A percentile compares a stretch with the other conserved stretches of the same genome.
These are phyloP conservation scores for Acanthamoeba culbertsoni DNA, from an alignment of 208 protist genomes.

Conservation along the genomic window DNA sequence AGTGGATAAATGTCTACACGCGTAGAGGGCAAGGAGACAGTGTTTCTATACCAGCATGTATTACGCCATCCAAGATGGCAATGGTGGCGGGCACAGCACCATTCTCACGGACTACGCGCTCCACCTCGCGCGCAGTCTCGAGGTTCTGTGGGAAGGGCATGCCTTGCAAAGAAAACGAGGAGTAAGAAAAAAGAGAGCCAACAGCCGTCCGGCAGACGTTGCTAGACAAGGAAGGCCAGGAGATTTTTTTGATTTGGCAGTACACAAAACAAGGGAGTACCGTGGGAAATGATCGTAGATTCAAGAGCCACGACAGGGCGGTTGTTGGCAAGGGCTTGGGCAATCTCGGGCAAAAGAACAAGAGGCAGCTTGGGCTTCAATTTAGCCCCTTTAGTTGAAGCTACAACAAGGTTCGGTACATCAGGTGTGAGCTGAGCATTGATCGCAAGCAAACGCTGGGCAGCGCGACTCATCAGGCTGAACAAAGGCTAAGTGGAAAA, in stretches of 20 bases:
- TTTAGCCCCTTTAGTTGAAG: background rate
- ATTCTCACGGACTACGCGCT: conserved; percentile 81
- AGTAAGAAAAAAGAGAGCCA: background rate
- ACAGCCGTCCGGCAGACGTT: too few relatives aligned
- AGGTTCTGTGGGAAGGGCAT: conserved; percentile 91
- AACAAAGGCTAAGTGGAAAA: background rate
- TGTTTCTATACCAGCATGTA: conserved; percentile 86
- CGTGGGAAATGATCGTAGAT: conserved; percentile 86
- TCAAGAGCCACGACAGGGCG: conserved; percentile 85
- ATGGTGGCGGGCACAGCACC: conserved; percentile 92
- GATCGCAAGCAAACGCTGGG: background rate
- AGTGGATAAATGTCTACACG: background rate
- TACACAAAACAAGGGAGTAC: conserved; percentile 63
- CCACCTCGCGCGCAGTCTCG: conserved; percentile 82
- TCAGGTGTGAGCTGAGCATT: background rate
- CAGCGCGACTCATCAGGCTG: background rate
- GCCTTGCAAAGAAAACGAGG: background rate
- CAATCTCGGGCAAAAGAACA: conserved; percentile 73
- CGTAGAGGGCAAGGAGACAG: background rate
- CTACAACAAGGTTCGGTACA: too few relatives aligned
- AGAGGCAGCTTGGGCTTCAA: background rate
- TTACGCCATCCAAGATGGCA: conserved; percentile 86
- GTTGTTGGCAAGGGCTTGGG: conserved; percentile 72
- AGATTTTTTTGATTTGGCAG: too few relatives aligned
- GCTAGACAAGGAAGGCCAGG: too few relatives aligned